These are phyloP conservation scores for Peronosclerospora sorghi DNA, from an alignment of 352 stramenopile species.

Conservation along the genomic window DNA sequence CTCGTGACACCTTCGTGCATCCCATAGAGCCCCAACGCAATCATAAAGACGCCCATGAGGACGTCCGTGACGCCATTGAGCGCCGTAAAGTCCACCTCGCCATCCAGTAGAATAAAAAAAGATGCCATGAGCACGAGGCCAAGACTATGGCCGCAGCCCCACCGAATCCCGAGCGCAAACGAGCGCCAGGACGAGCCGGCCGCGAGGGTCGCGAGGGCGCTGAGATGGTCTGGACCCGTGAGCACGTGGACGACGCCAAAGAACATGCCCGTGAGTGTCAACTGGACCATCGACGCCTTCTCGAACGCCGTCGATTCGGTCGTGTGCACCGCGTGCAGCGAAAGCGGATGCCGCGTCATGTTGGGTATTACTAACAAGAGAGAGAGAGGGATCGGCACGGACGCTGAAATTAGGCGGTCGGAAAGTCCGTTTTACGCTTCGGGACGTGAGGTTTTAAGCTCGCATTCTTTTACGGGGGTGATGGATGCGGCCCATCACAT, in stretches of 20 bases:
- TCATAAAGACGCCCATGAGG: slow-evolving; percentile 57
- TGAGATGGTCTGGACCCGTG: slow-evolving; percentile 79
- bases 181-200: slow-evolving; percentile 60
- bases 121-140: slow-evolving; percentile 68
- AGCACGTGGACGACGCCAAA: slow-evolving; percentile 60
- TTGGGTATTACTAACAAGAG: no score
- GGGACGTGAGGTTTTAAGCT: no score
- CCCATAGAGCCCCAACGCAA: slow-evolving; percentile 49
- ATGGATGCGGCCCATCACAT: no score
- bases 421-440: no score
- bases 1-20: slow-evolving; percentile 57
- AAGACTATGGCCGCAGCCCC: slow-evolving; percentile 83
- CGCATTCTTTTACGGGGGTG: no score
- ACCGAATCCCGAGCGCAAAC: slow-evolving; percentile 77
- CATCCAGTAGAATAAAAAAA: slow-evolving; percentile 49
- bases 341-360: slow-evolving; percentile 2
- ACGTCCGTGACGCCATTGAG: slow-evolving; percentile 49
- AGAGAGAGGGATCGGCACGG: no score
- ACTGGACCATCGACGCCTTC: slow-evolving; percentile 24
- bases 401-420: no score
- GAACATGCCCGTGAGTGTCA: slow-evolving; percentile 41
- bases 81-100: slow-evolving; percentile 41
- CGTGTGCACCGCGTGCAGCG: slow-evolving; percentile 28
- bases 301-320: slow-evolving; percentile 20
- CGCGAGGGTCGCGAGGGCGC: slow-evolving; percentile 70